Evolutionary conservation across 2,329 filamentous ascomycete genomes (phyloP).

Genomic region (Falciphora oryzae): DNA sequence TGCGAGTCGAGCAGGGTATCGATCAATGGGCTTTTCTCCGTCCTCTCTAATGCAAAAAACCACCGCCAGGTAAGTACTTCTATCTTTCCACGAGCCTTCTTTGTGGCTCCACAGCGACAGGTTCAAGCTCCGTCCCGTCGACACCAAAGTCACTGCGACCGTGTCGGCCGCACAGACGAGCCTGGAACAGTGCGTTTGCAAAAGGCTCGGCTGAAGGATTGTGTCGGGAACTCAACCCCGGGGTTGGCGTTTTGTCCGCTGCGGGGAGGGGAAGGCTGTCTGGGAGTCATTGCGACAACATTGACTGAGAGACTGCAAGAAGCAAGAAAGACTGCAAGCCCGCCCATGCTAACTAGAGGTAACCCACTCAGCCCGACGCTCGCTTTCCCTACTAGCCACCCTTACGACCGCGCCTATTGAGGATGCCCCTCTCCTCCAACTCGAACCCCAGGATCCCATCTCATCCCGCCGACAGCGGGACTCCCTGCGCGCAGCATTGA

Average conservation of each 20-base stretch:
- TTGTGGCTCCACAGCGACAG: neutral
- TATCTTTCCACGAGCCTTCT: neutral
- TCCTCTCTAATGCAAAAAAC: neutral
- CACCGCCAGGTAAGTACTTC: neutral
- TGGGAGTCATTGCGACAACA: neutral
- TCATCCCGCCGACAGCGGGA: neutral
- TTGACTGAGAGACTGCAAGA: neutral
- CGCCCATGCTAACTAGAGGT: neutral
- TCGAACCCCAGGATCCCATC: conserved; percentile 3
- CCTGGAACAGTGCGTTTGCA: neutral
- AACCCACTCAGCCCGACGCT: neutral
- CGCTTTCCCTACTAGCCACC: neutral
- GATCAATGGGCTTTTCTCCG: neutral
- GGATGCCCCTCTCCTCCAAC: conserved; percentile 1
- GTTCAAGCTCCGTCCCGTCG: too few relatives aligned
- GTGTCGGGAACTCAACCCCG: neutral
- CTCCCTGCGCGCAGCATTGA: conserved; percentile 8
- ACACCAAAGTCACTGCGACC: neutral
- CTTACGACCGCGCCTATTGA: neutral
- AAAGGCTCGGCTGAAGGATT: too few relatives aligned
- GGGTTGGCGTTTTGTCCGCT: neutral
- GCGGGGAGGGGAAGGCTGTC: neutral
- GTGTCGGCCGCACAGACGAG: neutral
- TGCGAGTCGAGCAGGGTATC: neutral
- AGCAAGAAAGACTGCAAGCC: neutral